phyloP scores from a whole-genome alignment of 2,329 filamentous ascomycete species.

The Onygenales sp. region DNA sequence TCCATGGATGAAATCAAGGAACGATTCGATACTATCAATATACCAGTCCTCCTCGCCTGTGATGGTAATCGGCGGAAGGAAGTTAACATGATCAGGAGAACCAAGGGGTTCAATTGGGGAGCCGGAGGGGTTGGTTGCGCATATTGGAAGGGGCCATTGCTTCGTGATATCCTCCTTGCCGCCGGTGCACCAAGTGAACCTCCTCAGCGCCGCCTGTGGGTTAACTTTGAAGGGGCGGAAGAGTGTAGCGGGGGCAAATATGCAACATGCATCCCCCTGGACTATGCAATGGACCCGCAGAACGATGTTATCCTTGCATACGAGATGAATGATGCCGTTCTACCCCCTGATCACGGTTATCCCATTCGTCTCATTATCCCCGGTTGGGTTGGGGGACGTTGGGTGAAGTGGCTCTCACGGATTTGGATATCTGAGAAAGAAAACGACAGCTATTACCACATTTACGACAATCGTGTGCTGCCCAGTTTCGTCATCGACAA shows the following conservation, averaged over 20 bases:
- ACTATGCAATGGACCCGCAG: slow-evolving; percentile 38
- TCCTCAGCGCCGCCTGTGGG: slow-evolving; percentile 26
- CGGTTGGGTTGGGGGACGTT: slow-evolving; percentile 33
- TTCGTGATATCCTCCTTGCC: slow-evolving; percentile 37
- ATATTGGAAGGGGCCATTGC: slow-evolving; percentile 41
- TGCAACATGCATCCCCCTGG: slow-evolving; percentile 39
- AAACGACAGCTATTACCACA: slow-evolving; percentile 37
- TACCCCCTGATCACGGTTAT: slow-evolving; percentile 36
- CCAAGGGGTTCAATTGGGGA: slow-evolving; percentile 42
- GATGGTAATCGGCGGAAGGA: slow-evolving; percentile 44
- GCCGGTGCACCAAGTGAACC: slow-evolving; percentile 26
- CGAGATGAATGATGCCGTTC: slow-evolving; percentile 32
- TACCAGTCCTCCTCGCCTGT: slow-evolving; percentile 40
- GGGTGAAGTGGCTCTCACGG: slow-evolving; percentile 34
- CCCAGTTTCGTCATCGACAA: slow-evolving; percentile 41
- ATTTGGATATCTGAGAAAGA: slow-evolving; percentile 34
- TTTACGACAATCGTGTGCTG: slow-evolving; percentile 42
- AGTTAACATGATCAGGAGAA: slow-evolving; percentile 41
- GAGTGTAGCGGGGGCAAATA: slow-evolving; percentile 39
- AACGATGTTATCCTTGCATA: slow-evolving; percentile 41
- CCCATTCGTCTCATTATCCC: slow-evolving; percentile 34
- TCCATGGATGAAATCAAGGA: slow-evolving; percentile 37
- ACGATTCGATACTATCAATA: slow-evolving; percentile 38
- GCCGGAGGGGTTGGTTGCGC: slow-evolving; percentile 39
- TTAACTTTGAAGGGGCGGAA: slow-evolving; percentile 44